A percentile compares a stretch with the other conserved stretches of the same genome.
Evolutionary conservation across 2,329 filamentous ascomycete species (phyloP).

Genomic region (Exophiala dermatitidis): DNA sequence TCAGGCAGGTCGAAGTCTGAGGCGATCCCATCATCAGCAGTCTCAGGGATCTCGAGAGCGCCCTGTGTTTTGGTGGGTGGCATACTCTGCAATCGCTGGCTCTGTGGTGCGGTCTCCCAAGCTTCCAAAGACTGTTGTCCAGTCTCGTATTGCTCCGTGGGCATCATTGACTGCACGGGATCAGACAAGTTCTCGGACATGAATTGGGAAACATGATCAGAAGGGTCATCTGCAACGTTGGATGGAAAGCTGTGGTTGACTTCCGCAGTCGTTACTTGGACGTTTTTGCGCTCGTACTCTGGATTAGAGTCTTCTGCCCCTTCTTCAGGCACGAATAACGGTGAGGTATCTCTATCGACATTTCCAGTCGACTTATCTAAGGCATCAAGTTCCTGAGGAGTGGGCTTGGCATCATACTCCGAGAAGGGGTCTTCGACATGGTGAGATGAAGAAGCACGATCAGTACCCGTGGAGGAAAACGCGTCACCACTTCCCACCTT

Average conservation of each 20-base stretch:
- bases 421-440: too few species aligned
- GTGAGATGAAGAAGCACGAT: too few species aligned
- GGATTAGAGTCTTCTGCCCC: neutral
- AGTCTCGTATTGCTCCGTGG: conserved; percentile 11
- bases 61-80: conserved; percentile 7
- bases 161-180: neutral
- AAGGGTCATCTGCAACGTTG: neutral
- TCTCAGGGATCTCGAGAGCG: conserved; percentile 10
- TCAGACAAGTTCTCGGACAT: too few species aligned
- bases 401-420: too few species aligned
- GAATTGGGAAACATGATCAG: neutral
- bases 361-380: neutral
- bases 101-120: conserved; percentile 11
- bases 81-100: neutral
- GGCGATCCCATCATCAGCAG: conserved; percentile 1
- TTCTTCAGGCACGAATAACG: conserved; percentile 5
- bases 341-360: neutral
- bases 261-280: neutral
- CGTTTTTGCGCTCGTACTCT: neutral
- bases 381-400: too few species aligned
- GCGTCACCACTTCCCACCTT: too few species aligned
- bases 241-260: neutral
- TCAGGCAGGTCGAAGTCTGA: conserved; percentile 25
- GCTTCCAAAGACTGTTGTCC: conserved; percentile 14
- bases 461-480: too few species aligned